Conservation (phyloP, 192 early-diverging fungal species). For the Phycomyces nitens region DNA sequence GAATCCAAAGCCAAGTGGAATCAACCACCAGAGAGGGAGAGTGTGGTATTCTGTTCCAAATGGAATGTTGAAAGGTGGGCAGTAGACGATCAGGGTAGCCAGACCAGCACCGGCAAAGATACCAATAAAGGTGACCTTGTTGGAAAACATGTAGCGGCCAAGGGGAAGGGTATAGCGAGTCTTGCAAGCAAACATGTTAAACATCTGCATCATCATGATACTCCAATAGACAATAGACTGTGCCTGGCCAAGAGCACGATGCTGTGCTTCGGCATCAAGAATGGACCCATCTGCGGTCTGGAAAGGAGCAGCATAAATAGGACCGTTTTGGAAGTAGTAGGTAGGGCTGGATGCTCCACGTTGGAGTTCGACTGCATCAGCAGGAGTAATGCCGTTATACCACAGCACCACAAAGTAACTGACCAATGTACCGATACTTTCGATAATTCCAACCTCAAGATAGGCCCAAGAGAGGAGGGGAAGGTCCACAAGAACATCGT, state of each 20-base stretch:
- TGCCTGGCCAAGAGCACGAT: conserved; percentile 68
- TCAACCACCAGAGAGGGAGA: conserved; percentile 74
- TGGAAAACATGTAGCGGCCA: conserved; percentile 78
- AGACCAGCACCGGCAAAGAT: conserved; percentile 65
- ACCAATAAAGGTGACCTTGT: conserved; percentile 67
- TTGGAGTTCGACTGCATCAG: conserved; percentile 54
- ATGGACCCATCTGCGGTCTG: conserved; percentile 28
- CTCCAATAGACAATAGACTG: conserved; percentile 76
- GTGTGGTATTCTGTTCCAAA: conserved; percentile 68
- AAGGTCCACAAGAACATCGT: conserved; percentile 84
- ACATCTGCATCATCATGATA: conserved; percentile 85
- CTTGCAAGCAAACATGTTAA: conserved; percentile 95
- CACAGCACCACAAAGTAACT: conserved; percentile 82
- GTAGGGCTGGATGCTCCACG: conserved; percentile 35
- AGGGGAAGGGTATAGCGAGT: conserved; percentile 62
- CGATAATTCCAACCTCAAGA: conserved; percentile 80
- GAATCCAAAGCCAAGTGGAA: conserved; percentile 80
- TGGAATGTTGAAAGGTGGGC: conserved; percentile 71
- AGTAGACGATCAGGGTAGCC: conserved; percentile 77
- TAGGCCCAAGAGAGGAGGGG: conserved; percentile 82
- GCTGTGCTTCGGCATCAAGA: conserved; percentile 53
- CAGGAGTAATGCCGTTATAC: conserved; percentile 60
- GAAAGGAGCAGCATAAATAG: conserved; percentile 42
- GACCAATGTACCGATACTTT: conserved; percentile 63
- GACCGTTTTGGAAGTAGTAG: conserved; percentile 50